Evolutionary conservation across 140 eudicot species (phyloP).

Genomic region (Ambrosia hybrid): DNA sequence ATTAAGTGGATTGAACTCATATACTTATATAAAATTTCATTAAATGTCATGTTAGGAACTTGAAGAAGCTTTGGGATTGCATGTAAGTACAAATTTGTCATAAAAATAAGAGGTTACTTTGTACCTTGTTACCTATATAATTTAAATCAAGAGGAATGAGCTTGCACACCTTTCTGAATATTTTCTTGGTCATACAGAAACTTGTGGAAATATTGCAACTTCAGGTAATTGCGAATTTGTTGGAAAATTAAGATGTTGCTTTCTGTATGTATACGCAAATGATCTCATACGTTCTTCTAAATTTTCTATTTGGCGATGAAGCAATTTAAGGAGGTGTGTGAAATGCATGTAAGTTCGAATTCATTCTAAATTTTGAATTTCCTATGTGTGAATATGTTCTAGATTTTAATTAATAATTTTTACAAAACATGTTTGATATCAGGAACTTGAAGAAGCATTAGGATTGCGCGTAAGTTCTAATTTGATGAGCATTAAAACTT

Average conservation of each 20-base stretch:
- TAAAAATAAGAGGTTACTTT: background rate
- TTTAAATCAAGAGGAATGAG: too few relatives aligned
- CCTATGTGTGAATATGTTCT: background rate
- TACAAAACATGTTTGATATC: too few relatives aligned
- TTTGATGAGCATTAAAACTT: background rate
- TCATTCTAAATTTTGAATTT: background rate
- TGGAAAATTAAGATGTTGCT: background rate
- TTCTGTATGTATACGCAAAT: background rate
- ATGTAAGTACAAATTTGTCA: background rate
- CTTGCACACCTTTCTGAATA: too few relatives aligned
- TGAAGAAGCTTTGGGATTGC: background rate
- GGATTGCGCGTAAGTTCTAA: background rate
- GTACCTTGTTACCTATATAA: too few relatives aligned
- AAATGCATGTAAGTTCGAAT: too few relatives aligned
- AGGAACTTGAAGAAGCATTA: background rate
- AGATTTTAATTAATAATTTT: too few relatives aligned
- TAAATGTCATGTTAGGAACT: background rate
- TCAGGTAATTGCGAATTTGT: background rate
- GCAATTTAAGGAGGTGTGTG: too few relatives aligned
- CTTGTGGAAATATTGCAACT: too few relatives aligned
- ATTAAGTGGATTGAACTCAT: too few relatives aligned
- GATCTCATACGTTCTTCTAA: background rate
- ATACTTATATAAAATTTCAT: too few relatives aligned
- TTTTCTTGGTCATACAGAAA: too few relatives aligned
- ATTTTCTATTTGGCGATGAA: background rate